A percentile compares a stretch with the other conserved stretches of the same genome.
Evolutionary conservation across 441 rosid species (phyloP).

Genomic region (Theobroma grandiflorum): DNA sequence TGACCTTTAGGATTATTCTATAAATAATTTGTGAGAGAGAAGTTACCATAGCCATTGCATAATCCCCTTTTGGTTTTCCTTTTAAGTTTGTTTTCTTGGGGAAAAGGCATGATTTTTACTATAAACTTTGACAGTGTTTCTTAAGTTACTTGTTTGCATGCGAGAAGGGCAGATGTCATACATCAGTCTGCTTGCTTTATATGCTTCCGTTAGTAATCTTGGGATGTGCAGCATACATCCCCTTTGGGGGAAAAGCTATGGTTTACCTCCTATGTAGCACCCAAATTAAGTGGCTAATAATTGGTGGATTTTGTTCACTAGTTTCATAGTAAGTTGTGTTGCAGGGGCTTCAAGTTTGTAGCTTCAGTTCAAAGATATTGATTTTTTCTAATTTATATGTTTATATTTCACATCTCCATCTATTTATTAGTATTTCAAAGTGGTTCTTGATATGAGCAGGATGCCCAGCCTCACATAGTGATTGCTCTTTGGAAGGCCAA

Average conservation of each 20-base stretch:
- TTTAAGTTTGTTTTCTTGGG: background rate
- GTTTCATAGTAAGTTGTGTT: background rate
- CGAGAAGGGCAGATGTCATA: background rate
- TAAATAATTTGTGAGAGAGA: constrained; percentile 9
- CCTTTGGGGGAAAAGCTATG: background rate
- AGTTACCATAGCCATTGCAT: background rate
- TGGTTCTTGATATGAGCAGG: constrained; percentile 47
- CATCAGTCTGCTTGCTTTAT: background rate
- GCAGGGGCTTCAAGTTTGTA: background rate
- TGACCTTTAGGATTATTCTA: background rate
- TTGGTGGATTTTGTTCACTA: constrained; percentile 13
- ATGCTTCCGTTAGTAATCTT: background rate
- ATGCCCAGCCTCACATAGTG: constrained; percentile 55
- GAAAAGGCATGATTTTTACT: background rate
- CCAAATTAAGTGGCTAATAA: constrained; percentile 8
- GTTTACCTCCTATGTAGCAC: constrained; percentile 3
- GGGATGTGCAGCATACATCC: background rate
- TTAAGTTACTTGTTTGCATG: background rate
- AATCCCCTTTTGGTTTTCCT: constrained; percentile 3
- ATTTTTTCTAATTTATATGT: background rate
- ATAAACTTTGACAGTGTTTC: background rate
- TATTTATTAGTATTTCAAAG: constrained; percentile 18
- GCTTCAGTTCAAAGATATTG: constrained; percentile 14
- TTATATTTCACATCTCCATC: constrained; percentile 6
- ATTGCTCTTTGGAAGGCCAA: constrained; percentile 63